Conservation (phyloP, 345 rosid species). For the Citrus maxima region DNA sequence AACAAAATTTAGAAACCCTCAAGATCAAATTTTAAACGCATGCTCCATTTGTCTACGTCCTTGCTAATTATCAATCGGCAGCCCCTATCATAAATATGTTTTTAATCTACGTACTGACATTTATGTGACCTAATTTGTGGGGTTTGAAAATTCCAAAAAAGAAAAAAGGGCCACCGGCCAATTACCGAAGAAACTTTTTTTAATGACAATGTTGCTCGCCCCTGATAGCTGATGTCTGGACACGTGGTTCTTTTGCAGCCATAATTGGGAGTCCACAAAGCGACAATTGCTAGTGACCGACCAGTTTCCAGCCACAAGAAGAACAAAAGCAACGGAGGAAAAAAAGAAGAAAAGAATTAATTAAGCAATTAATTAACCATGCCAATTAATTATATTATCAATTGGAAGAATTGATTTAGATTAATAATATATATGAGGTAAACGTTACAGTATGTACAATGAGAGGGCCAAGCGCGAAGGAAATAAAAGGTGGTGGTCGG, state of each 20-base stretch:
- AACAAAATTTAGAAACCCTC: background rate
- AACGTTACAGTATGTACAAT: conserved; percentile 1
- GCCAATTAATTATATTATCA: background rate
- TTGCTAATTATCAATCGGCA: too few species aligned
- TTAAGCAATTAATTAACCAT: too few species aligned
- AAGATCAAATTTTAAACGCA: background rate
- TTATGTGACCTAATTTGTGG: background rate
- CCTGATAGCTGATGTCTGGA: background rate
- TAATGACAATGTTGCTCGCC: too few species aligned
- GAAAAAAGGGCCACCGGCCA: conserved; percentile 28
- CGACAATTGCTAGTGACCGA: background rate
- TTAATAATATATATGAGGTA: background rate
- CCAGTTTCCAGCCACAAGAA: background rate
- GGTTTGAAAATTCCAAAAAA: background rate
- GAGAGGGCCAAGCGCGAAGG: conserved; percentile 1
- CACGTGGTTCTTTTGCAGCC: conserved; percentile 27
- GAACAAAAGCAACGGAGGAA: background rate
- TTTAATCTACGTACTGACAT: too few species aligned
- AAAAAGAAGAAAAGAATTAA: too few species aligned
- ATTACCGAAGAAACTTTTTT: background rate
- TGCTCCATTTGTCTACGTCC: too few species aligned
- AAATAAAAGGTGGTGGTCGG: conserved; percentile 10
- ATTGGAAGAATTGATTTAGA: background rate
- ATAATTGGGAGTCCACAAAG: conserved; percentile 7
- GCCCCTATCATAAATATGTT: too few species aligned